Evolutionary conservation across 1,284 basidiomycete species (phyloP).

Genomic region (Rhodotorula glutinis): DNA sequence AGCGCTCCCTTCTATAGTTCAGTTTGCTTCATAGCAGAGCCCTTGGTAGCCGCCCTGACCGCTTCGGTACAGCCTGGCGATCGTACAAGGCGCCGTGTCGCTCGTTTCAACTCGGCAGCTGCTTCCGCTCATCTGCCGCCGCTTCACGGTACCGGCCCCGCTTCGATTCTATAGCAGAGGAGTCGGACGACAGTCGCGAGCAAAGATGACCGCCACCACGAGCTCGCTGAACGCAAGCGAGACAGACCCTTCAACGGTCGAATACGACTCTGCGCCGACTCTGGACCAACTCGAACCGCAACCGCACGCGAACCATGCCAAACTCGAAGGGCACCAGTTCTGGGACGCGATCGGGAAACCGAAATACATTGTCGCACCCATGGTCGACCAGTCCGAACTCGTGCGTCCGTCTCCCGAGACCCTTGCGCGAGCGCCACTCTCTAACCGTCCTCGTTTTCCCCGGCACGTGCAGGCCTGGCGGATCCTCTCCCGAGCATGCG

Average conservation of each 20-base stretch:
- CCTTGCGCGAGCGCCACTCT: no score
- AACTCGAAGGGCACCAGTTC: constrained; percentile 66
- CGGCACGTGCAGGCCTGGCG: constrained; percentile 70
- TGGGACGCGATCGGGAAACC: constrained; percentile 79
- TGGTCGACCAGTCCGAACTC: constrained; percentile 97
- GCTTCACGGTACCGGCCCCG: no score
- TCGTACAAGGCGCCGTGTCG: no score
- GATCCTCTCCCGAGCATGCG: constrained; percentile 78
- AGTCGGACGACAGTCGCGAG: no score
- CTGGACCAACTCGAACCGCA: constrained; percentile 10
- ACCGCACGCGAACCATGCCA: constrained; percentile 7
- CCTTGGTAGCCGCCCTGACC: no score
- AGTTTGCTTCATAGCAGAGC: no score
- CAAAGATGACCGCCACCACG: not conserved
- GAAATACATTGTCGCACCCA: constrained; percentile 86
- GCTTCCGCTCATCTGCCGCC: no score
- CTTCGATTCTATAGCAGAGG: no score
- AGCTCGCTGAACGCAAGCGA: not conserved
- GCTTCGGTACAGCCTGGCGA: no score
- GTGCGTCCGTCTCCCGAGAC: constrained; percentile 54
- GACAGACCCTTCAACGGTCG: not conserved
- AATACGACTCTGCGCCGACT: not conserved
- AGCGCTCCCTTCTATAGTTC: no score
- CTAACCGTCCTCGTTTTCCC: no score
- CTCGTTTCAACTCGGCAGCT: no score